Percentiles rank a stretch among this genome's conserved stretches.
Conservation (phyloP, 192 early-diverging fungal species). For the Dissophora globulifera region DNA sequence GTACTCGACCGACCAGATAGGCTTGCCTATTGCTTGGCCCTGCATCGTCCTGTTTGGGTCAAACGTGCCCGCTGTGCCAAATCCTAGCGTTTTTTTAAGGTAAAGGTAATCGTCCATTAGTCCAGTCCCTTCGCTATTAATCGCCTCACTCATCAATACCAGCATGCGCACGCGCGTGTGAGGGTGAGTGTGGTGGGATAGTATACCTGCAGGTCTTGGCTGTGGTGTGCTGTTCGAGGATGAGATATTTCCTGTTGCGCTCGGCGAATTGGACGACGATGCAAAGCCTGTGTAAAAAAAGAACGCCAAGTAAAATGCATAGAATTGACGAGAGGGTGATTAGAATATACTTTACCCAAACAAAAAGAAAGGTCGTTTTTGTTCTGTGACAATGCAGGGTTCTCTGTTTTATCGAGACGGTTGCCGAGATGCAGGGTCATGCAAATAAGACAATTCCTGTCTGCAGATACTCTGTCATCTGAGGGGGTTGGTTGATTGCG, state of each 20-base stretch:
- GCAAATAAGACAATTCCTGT: too few species aligned
- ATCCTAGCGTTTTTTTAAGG: conserved; percentile 22
- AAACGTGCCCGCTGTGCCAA: conserved; percentile 26
- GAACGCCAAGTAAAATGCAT: neutral
- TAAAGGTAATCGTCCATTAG: too few species aligned
- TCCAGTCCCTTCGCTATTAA: too few species aligned
- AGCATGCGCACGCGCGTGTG: neutral
- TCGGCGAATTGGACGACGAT: conserved; percentile 36
- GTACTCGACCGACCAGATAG: conserved; percentile 93
- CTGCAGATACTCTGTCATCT: too few species aligned
- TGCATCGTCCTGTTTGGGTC: conserved; percentile 46
- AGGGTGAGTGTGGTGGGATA: neutral
- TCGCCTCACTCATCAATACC: neutral
- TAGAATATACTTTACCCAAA: too few species aligned
- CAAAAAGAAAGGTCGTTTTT: too few species aligned
- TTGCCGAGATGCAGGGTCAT: too few species aligned
- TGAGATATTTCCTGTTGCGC: conserved; percentile 35
- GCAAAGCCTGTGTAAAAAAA: conserved; percentile 25
- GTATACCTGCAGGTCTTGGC: conserved; percentile 41
- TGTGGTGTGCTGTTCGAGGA: conserved; percentile 40
- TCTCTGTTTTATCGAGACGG: too few species aligned
- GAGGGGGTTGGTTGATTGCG: too few species aligned
- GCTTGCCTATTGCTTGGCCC: conserved; percentile 49
- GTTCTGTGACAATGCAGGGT: too few species aligned
- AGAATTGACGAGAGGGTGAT: neutral